Percentiles rank a stretch among this genome's conserved stretches.
Evolutionary conservation across 2,329 filamentous ascomycete genomes (phyloP).

Genomic region (Ophiobolus disseminans): DNA sequence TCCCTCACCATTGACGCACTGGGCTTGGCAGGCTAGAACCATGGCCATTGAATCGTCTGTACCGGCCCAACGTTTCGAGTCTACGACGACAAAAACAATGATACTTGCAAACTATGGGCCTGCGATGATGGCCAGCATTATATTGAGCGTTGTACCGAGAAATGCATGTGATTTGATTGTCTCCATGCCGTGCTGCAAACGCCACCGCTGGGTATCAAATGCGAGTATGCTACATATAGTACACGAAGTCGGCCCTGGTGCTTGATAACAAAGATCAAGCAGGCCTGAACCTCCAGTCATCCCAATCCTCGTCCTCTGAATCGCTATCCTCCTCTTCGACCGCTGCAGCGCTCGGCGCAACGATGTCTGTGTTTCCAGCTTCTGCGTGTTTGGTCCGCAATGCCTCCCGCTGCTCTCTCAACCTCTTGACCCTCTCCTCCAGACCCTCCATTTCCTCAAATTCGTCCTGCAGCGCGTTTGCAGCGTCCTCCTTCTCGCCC

Average conservation of each 20-base stretch:
- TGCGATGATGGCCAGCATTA: conserved; percentile 3
- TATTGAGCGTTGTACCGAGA: too few relatives aligned
- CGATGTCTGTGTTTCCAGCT: conserved; percentile 11
- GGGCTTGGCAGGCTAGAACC: conserved; percentile 8
- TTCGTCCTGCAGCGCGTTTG: conserved; percentile 54
- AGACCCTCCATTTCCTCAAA: conserved; percentile 60
- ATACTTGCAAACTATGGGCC: too few relatives aligned
- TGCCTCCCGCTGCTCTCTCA: conserved; percentile 56
- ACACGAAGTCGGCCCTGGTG: conserved; percentile 6
- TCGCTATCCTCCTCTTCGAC: conserved; percentile 42
- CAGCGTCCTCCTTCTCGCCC: conserved; percentile 58
- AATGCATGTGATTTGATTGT: too few relatives aligned
- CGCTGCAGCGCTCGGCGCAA: conserved; percentile 11
- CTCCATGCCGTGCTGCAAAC: conserved; percentile 1
- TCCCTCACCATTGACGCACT: conserved; percentile 22
- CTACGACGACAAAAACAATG: too few relatives aligned
- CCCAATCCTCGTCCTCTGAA: conserved; percentile 48
- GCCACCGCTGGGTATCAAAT: conserved; percentile 29
- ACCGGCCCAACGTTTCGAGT: not conserved
- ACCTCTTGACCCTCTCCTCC: conserved; percentile 53
- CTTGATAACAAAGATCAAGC: conserved; percentile 26
- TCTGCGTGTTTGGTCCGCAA: conserved; percentile 39
- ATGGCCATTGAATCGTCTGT: not conserved
- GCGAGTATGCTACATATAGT: conserved; percentile 28
- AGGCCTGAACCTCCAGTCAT: conserved; percentile 48